Conservation (phyloP, 352 stramenopile species). For the Lagenidium sp. region DNA sequence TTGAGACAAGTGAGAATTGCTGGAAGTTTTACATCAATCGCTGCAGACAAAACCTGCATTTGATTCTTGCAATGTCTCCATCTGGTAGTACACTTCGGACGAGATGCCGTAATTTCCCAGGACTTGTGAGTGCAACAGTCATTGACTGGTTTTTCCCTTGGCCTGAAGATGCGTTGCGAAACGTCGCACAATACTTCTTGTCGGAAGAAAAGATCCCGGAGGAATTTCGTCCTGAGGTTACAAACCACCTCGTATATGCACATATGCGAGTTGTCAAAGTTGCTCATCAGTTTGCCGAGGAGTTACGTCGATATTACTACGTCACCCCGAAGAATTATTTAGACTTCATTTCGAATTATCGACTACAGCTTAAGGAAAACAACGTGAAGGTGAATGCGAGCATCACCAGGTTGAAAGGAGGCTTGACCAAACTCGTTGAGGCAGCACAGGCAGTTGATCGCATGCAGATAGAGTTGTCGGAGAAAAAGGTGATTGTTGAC, state of each 20-base stretch:
- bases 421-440: conserved; percentile 92
- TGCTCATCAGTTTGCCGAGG: conserved; percentile 86
- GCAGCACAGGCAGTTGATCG: conserved; percentile 89
- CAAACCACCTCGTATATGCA: conserved; percentile 87
- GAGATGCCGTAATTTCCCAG: conserved; percentile 92
- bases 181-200: conserved; percentile 92
- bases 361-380: conserved; percentile 87
- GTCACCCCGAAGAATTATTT: conserved; percentile 97
- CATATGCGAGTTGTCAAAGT: conserved; percentile 88
- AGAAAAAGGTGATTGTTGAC: conserved; percentile 94
- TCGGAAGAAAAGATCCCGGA: conserved; percentile 88
- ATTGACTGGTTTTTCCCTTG: conserved; percentile 97
- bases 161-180: conserved; percentile 90
- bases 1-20: conserved; percentile 91
- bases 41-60: conserved; percentile 91
- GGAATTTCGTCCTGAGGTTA: conserved; percentile 70
- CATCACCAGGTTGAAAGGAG: conserved; percentile 86
- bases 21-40: conserved; percentile 93
- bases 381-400: conserved; percentile 84
- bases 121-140: conserved; percentile 87
- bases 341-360: conserved; percentile 94
- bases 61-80: conserved; percentile 93
- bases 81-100: conserved; percentile 91
- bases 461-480: conserved; percentile 91
- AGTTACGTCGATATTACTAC: conserved; percentile 92